Base-by-base conservation (phyloP, 352 stramenopile genomes). In the Elongisporangium senticosum region DNA sequence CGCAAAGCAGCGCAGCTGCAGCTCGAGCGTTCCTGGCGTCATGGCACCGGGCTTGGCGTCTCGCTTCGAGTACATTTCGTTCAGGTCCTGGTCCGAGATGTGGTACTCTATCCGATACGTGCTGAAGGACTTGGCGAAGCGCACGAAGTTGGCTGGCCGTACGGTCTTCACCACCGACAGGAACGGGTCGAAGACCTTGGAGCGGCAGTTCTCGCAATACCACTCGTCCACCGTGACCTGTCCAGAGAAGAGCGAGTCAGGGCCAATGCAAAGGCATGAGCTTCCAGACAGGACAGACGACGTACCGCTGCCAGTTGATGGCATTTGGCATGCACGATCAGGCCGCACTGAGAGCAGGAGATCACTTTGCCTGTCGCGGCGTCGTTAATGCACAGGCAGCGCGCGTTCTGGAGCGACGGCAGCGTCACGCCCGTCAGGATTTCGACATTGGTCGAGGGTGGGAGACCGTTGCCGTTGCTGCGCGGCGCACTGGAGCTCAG, bases 241-340 rank as follows among this genome's bases (percentile, higher is more conserved):
- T 50, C 54, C 24, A 24, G 49, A 58, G 22, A 33, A 50, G 22
- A 56, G 24, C 56, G 28, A 39, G 13, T 55, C 17, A 22, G 23
- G 19, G 17, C 48, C 22, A 49, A 4, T 28, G 26, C 17, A 10
- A 50, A 17, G 10, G 21, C 19, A 26, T 26, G 21, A 37, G 8
- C 26, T 48, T 19, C 49, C 20, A 40, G 14, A 47, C 7, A 47
- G 13, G 13, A 24, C 2, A 53, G 8, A 53, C 5, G n/a, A 64
- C 63, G 7, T 53, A 88, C 76, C 63, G 72, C 74, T 56, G 82
- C 64, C 51, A 90, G 64, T 60, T 91, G 80, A 52, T 91, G 79
- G 55, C 83, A 94, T 52, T 91, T 91, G 53, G 75, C 78, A 64
- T 94, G 85, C 20, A 92, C 81, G n/a, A 43, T 48, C n/a, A 83